These are phyloP conservation scores for Russula sp. DNA, from an alignment of 768 basidiomycete species.

Conservation along the genomic window DNA sequence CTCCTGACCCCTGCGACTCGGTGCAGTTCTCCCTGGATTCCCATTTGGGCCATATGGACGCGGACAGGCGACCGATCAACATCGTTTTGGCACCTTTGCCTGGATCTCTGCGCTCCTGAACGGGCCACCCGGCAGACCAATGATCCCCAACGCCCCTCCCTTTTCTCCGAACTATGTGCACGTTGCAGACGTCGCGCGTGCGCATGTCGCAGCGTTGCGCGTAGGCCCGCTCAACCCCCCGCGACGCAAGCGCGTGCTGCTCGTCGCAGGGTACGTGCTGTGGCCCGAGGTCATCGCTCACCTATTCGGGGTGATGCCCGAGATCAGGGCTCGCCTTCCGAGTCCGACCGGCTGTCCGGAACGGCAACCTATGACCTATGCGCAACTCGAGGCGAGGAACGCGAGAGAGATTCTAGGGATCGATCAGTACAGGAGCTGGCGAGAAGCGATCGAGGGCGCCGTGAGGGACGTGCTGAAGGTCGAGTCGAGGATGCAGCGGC, in stretches of 20 bases:
- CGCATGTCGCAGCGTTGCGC: conserved; percentile 10
- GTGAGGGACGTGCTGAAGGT: conserved; percentile 4
- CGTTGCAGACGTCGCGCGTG: conserved; percentile 9
- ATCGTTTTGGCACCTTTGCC: conserved; percentile 10
- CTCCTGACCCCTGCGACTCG: not conserved
- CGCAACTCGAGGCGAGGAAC: conserved; percentile 10
- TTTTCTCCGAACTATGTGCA: conserved; percentile 18
- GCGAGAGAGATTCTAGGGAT: conserved; percentile 14
- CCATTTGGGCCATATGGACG: conserved; percentile 15
- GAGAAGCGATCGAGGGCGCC: conserved; percentile 12
- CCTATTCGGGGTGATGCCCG: conserved; percentile 7
- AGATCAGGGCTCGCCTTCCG: conserved; percentile 9
- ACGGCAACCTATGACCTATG: not conserved
- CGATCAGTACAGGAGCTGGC: not conserved
- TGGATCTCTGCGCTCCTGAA: conserved; percentile 13
- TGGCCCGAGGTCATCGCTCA: conserved; percentile 13
- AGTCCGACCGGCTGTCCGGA: not conserved
- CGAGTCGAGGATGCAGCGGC: not conserved
- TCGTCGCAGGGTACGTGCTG: conserved; percentile 10
- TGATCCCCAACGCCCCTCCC: conserved; percentile 4
- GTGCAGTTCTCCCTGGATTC: conserved; percentile 10
- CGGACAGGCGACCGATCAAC: conserved; percentile 6
- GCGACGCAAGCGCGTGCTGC: conserved; percentile 12
- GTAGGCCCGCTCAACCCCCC: not conserved
- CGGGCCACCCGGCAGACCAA: conserved; percentile 8